Evolutionary conservation across 495 filamentous ascomycete genomes (phyloP).

Genomic region (Hyphodiscus hymeniophilus): DNA sequence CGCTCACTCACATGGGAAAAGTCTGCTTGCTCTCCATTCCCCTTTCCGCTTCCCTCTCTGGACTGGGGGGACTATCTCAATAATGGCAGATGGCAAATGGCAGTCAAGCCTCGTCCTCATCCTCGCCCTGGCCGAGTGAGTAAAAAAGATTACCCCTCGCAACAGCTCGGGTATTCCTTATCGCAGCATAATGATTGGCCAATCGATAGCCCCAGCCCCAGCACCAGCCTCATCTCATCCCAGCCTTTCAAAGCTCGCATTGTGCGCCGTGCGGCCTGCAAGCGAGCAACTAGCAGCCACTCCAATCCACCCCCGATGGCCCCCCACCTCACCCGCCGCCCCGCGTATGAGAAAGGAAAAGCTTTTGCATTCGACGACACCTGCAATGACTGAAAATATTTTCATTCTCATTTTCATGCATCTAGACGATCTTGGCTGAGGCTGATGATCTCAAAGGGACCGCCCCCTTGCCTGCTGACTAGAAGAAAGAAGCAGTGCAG

Average conservation of each 20-base stretch:
- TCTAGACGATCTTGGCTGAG: background rate
- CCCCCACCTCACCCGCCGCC: no score
- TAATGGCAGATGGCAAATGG: no score
- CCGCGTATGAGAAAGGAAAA: background rate
- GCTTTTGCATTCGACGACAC: background rate
- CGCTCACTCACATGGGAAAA: conserved; percentile 3
- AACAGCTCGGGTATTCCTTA: no score
- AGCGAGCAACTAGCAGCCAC: background rate
- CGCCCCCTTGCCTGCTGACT: background rate
- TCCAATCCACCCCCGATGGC: no score
- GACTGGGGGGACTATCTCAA: no score
- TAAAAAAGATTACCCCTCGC: background rate
- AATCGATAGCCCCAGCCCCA: conserved; percentile 2
- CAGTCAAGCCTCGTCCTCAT: background rate
- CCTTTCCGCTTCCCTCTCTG: no score
- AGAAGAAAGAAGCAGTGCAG: no score
- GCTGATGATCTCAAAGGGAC: background rate
- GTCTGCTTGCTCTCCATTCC: background rate
- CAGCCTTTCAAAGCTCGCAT: no score
- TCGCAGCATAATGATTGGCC: conserved; percentile 4
- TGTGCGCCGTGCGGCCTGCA: background rate
- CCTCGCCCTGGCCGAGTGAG: conserved; percentile 1
- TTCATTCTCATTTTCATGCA: conserved; percentile 21
- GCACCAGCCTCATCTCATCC: background rate
- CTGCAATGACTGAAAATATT: conserved; percentile 19